A percentile compares a stretch with the other conserved stretches of the same genome.
Evolutionary conservation across 2,329 filamentous ascomycete species (phyloP).

Genomic region (Xylariomycetidae sp.): DNA sequence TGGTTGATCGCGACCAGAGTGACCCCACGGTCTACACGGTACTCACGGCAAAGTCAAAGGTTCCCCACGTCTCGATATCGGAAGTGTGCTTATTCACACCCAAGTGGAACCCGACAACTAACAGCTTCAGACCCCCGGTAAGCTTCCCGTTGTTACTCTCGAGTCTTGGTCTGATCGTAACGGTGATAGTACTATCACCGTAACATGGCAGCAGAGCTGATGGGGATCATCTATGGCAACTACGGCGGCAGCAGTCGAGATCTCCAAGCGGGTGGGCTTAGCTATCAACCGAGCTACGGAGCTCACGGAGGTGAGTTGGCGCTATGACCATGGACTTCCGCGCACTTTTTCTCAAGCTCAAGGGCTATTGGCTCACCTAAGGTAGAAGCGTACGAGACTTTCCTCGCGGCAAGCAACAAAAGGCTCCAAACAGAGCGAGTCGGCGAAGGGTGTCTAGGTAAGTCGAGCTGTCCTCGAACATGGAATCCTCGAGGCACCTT

Average conservation of each 20-base stretch:
- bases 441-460: conserved; percentile 19
- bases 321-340: too few species aligned
- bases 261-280: conserved; percentile 24
- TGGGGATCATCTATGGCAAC: conserved; percentile 36
- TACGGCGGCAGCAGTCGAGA: conserved; percentile 24
- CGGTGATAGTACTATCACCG: conserved; percentile 48
- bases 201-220: conserved; percentile 48
- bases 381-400: conserved; percentile 21
- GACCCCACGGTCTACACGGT: conserved; percentile 60
- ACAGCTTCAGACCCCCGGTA: conserved; percentile 50
- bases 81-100: conserved; percentile 63
- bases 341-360: too few species aligned
- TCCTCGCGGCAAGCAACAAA: conserved; percentile 13
- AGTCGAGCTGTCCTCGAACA: too few species aligned
- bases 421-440: conserved; percentile 15
- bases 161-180: neutral
- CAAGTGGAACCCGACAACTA: conserved; percentile 54
- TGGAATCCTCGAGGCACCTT: too few species aligned
- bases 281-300: conserved; percentile 26
- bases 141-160: neutral
- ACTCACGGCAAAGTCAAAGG: conserved; percentile 50
- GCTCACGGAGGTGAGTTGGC: conserved; percentile 18
- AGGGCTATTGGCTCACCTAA: too few species aligned
- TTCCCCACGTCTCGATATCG: conserved; percentile 47
- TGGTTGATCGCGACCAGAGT: conserved; percentile 56